Percentiles rank a stretch among this genome's conserved stretches.
Evolutionary conservation across 768 basidiomycete species (phyloP).

Genomic region (Holtermanniella nyarrowii): DNA sequence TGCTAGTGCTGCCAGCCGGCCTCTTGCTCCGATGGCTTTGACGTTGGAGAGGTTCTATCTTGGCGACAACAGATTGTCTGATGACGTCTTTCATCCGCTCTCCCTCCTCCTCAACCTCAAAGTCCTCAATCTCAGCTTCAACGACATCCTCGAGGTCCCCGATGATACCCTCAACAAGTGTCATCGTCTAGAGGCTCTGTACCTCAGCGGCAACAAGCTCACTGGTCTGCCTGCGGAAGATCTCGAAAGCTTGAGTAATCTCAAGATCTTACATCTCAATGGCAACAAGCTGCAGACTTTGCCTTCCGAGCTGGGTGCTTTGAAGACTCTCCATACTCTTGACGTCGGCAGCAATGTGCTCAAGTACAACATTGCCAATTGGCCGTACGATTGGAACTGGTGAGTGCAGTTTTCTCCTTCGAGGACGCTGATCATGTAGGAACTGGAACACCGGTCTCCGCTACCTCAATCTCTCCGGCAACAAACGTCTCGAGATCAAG

Average conservation of each 20-base stretch:
- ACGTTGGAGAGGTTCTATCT: conserved; percentile 71
- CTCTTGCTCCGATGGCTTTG: conserved; percentile 47
- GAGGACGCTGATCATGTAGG: conserved; percentile 46
- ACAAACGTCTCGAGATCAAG: conserved; percentile 92
- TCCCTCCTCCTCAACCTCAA: conserved; percentile 65
- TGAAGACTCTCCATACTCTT: conserved; percentile 64
- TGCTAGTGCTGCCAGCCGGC: neutral
- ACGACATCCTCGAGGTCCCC: conserved; percentile 83
- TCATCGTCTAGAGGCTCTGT: conserved; percentile 64
- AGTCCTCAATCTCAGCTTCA: conserved; percentile 86
- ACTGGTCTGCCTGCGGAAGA: conserved; percentile 84
- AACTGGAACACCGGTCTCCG: conserved; percentile 88
- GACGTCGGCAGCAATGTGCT: conserved; percentile 89
- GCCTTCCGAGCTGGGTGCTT: conserved; percentile 78
- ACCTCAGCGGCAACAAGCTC: conserved; percentile 90
- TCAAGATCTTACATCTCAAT: conserved; percentile 75
- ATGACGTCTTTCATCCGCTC: conserved; percentile 65
- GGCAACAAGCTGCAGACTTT: conserved; percentile 87
- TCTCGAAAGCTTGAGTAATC: conserved; percentile 55
- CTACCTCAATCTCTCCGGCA: conserved; percentile 94
- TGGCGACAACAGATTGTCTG: conserved; percentile 76
- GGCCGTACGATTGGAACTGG: conserved; percentile 99
- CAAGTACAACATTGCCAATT: conserved; percentile 96
- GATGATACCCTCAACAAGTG: conserved; percentile 62
- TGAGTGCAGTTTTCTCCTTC: conserved; percentile 41